Evolutionary conservation across 768 basidiomycete genomes (phyloP).

Genomic region (Xerocomellus dryophilus): DNA sequence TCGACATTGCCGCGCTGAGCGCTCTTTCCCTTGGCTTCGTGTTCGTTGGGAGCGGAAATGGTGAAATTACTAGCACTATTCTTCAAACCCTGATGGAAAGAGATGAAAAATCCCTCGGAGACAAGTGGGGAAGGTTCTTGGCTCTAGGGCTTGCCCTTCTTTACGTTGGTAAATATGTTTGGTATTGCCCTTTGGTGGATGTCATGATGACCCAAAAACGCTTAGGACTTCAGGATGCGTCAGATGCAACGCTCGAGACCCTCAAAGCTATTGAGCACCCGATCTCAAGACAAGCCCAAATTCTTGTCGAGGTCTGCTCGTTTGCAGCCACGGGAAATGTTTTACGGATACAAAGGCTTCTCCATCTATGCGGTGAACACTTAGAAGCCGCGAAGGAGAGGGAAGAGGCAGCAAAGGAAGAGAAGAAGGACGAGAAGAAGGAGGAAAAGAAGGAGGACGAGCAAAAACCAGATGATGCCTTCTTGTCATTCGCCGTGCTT

Average conservation of each 20-base stretch:
- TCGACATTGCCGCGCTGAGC: conserved; percentile 86
- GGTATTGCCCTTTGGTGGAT: background rate
- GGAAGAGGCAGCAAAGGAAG: conserved; percentile 35
- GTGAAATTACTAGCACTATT: conserved; percentile 86
- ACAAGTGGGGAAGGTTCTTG: conserved; percentile 95
- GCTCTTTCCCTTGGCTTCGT: conserved; percentile 91
- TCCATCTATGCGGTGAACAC: conserved; percentile 93
- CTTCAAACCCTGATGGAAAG: conserved; percentile 90
- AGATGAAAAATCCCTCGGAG: conserved; percentile 70
- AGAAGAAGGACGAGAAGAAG: conserved; percentile 52
- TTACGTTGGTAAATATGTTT: conserved; percentile 68
- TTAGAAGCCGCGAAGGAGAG: conserved; percentile 49
- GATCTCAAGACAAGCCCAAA: conserved; percentile 84
- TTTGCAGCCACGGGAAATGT: conserved; percentile 97
- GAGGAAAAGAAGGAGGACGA: conserved; percentile 61
- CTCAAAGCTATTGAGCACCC: conserved; percentile 92
- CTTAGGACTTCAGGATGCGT: conserved; percentile 84
- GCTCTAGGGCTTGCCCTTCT: conserved; percentile 84
- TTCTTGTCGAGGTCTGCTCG: conserved; percentile 90
- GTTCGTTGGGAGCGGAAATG: conserved; percentile 92
- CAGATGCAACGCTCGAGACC: conserved; percentile 91
- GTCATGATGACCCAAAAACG: conserved; percentile 9
- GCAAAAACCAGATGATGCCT: conserved; percentile 63
- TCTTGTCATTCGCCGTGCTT: conserved; percentile 89
- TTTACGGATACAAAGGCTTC: conserved; percentile 84